Percentiles rank a stretch among this genome's conserved stretches.
These are phyloP conservation scores for Omphalotus olearius DNA, from an alignment of 1,284 basidiomycete genomes.

Conservation along the genomic window DNA sequence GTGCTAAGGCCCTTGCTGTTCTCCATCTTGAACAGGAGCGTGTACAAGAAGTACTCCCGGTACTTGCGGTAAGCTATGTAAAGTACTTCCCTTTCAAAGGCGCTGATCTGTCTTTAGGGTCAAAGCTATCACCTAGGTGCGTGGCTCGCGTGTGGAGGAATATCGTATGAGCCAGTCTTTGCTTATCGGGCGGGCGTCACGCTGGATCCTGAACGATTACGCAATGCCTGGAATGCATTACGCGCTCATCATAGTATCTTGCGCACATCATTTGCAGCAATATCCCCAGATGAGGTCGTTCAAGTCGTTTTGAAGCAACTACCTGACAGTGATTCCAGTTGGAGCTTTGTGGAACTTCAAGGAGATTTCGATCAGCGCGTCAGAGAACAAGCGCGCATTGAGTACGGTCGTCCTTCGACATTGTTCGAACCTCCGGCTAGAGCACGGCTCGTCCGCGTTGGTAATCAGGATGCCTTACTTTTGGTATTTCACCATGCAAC, in stretches of 20 bases:
- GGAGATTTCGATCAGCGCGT: slow-evolving; percentile 9
- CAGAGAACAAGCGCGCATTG: slow-evolving; percentile 2
- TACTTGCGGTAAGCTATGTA: slow-evolving; percentile 6
- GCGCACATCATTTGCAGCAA: slow-evolving; percentile 9
- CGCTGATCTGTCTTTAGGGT: slow-evolving; percentile 1
- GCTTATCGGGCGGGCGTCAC: background rate
- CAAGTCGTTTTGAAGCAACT: slow-evolving; percentile 5
- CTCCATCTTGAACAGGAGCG: background rate
- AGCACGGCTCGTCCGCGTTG: slow-evolving; percentile 9
- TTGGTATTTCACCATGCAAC: slow-evolving; percentile 12
- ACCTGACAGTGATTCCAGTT: background rate
- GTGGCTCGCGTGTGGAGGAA: slow-evolving; percentile 10
- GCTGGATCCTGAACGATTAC: slow-evolving; percentile 1
- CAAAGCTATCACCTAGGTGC: slow-evolving; percentile 11
- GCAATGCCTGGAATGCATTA: slow-evolving; percentile 6
- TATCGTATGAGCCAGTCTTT: slow-evolving; percentile 11
- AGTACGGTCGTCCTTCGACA: slow-evolving; percentile 5
- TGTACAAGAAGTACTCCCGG: slow-evolving; percentile 10
- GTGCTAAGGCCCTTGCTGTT: background rate
- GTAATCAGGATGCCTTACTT: slow-evolving; percentile 5
- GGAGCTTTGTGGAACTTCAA: slow-evolving; percentile 1
- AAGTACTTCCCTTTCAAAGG: no score
- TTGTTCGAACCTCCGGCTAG: slow-evolving; percentile 9
- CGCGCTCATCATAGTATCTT: slow-evolving; percentile 5
- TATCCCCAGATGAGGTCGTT: slow-evolving; percentile 4